Conservation (phyloP, 768 basidiomycete species). For the Mycena latifolia region DNA sequence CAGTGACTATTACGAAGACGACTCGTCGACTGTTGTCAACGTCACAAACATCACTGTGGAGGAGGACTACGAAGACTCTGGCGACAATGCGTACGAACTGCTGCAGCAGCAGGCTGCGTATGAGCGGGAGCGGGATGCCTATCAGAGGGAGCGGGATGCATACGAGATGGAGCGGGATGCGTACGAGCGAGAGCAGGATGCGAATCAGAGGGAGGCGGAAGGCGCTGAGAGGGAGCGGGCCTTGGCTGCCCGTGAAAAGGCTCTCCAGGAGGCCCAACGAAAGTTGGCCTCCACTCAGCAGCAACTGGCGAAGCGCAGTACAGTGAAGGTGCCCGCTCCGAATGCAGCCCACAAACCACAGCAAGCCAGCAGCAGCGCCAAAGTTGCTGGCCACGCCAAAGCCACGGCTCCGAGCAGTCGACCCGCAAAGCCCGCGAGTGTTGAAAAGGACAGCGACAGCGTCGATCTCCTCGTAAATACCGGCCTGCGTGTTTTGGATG, state of each 20-base stretch:
- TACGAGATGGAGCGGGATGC: conserved; percentile 3
- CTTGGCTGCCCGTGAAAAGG: conserved; percentile 4
- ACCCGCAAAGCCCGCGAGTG: no score
- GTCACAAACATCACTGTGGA: conserved; percentile 10
- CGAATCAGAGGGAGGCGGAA: no score
- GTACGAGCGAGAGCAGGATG: no score
- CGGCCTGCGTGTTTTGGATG: no score
- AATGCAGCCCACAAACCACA: not conserved
- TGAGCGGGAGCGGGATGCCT: not conserved
- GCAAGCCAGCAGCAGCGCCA: no score
- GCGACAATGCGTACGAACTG: not conserved
- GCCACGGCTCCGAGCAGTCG: no score
- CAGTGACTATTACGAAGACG: not conserved
- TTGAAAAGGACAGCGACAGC: no score
- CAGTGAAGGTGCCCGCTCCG: not conserved
- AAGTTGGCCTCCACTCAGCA: conserved; percentile 9
- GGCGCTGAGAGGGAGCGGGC: no score
- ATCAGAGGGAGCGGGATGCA: conserved; percentile 6
- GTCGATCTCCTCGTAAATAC: no score
- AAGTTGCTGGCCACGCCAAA: no score
- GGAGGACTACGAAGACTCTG: not conserved
- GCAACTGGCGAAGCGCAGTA: conserved; percentile 1
- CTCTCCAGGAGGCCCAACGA: not conserved
- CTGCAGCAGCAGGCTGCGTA: conserved; percentile 2
- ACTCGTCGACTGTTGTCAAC: not conserved